These are phyloP conservation scores for Xenoacremonium recifei DNA, from an alignment of 2,329 filamentous ascomycete genomes.

Conservation along the genomic window DNA sequence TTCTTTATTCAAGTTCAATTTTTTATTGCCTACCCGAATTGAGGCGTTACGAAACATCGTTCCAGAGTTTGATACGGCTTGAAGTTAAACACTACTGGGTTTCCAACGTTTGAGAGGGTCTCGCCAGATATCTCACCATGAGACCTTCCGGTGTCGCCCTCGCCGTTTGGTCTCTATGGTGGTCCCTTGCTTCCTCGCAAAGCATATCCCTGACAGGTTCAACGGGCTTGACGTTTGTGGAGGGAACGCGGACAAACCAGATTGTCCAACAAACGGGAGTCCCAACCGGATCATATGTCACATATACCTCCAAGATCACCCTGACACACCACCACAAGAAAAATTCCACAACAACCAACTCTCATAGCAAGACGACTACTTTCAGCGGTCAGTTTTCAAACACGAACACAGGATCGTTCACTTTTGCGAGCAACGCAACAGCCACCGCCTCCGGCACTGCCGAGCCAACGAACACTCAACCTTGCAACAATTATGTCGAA, in stretches of 20 bases:
- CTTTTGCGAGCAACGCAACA: constrained; percentile 37
- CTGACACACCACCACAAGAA: constrained; percentile 12
- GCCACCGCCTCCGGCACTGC: constrained; percentile 26
- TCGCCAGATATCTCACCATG: constrained; percentile 17
- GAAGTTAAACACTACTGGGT: too few relatives aligned
- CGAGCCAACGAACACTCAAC: constrained; percentile 66
- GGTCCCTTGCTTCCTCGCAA: constrained; percentile 23
- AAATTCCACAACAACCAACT: constrained; percentile 7
- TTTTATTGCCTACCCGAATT: too few relatives aligned
- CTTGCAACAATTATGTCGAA: constrained; percentile 78
- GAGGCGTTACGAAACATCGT: too few relatives aligned
- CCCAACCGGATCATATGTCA: constrained; percentile 25
- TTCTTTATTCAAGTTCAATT: too few relatives aligned
- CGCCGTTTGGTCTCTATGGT: constrained; percentile 21
- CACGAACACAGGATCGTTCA: constrained; percentile 25
- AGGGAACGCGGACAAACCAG: constrained; percentile 35
- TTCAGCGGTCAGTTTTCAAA: constrained; percentile 44
- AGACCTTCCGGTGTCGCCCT: constrained; percentile 20
- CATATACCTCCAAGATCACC: constrained; percentile 25
- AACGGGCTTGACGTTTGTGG: constrained; percentile 35
- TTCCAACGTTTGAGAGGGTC: too few relatives aligned
- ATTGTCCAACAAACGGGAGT: constrained; percentile 36
- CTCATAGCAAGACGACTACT: constrained; percentile 37
- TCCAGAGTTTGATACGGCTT: too few relatives aligned
- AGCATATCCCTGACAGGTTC: constrained; percentile 30